Conservation (phyloP, 768 basidiomycete species). For the Suillus clintonianus region DNA sequence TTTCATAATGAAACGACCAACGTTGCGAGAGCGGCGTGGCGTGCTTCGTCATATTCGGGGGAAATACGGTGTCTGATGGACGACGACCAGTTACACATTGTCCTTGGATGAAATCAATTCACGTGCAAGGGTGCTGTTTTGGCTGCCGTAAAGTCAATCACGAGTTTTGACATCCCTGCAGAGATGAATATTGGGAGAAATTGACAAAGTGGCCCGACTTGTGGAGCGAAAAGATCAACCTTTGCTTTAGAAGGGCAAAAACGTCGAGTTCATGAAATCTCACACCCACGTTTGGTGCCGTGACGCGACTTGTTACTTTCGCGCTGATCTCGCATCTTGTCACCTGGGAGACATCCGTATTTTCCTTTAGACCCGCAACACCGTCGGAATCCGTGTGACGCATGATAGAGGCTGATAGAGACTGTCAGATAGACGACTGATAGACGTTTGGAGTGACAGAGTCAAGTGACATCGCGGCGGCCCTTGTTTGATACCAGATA, state of each 20-base stretch:
- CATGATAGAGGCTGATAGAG: background rate
- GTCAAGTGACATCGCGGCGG: background rate
- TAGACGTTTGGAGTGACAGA: background rate
- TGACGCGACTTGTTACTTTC: background rate
- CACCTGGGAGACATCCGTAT: background rate
- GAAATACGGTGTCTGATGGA: background rate
- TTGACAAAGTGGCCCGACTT: background rate
- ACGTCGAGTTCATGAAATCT: background rate
- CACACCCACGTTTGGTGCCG: slow-evolving; percentile 1
- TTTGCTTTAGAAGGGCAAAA: background rate
- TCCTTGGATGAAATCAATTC: background rate
- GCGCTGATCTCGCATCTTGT: background rate
- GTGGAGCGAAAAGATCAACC: background rate
- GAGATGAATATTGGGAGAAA: background rate
- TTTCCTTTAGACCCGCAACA: background rate
- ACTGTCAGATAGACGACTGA: background rate
- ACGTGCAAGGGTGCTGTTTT: background rate
- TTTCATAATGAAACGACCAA: background rate
- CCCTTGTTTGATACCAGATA: background rate
- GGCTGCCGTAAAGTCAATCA: background rate
- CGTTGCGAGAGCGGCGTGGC: background rate
- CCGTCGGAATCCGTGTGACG: background rate
- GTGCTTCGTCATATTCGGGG: background rate
- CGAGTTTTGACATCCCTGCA: background rate
- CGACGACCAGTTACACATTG: background rate